Evolutionary conservation across 2,329 filamentous ascomycete genomes (phyloP).

Genomic region (Aureobasidium sp.): DNA sequence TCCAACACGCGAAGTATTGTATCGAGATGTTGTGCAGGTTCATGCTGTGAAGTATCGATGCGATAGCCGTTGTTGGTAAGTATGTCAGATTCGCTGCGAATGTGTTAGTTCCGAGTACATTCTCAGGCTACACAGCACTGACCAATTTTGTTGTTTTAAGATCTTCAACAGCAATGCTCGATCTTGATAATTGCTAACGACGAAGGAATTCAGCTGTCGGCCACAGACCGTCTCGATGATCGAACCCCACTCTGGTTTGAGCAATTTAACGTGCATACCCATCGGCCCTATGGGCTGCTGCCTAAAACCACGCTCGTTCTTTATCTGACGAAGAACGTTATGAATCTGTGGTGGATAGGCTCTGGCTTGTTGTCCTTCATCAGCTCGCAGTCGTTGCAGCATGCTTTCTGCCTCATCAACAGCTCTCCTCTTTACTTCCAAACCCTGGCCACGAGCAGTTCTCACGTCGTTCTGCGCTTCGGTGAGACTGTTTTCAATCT

Average conservation of each 20-base stretch:
- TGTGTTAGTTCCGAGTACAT: not conserved
- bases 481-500: constrained; percentile 32
- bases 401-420: constrained; percentile 37
- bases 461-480: constrained; percentile 33
- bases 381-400: constrained; percentile 48
- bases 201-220: constrained; percentile 64
- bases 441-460: constrained; percentile 23
- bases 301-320: constrained; percentile 60
- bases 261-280: constrained; percentile 67
- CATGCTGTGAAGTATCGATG: constrained; percentile 57
- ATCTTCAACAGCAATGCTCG: constrained; percentile 59
- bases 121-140: constrained; percentile 20
- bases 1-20: constrained; percentile 74
- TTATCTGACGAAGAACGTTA: constrained; percentile 60
- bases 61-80: constrained; percentile 54
- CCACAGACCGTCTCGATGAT: constrained; percentile 75
- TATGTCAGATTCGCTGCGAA: constrained; percentile 34
- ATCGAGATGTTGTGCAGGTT: constrained; percentile 65
- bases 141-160: constrained; percentile 55
- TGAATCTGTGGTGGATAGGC: constrained; percentile 60
- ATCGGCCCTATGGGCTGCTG: constrained; percentile 76
- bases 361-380: constrained; percentile 53
- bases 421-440: constrained; percentile 23
- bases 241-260: constrained; percentile 73
- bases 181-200: constrained; percentile 72